Conservation (phyloP, 768 basidiomycete genomes). For the Termitomyces sp. region DNA sequence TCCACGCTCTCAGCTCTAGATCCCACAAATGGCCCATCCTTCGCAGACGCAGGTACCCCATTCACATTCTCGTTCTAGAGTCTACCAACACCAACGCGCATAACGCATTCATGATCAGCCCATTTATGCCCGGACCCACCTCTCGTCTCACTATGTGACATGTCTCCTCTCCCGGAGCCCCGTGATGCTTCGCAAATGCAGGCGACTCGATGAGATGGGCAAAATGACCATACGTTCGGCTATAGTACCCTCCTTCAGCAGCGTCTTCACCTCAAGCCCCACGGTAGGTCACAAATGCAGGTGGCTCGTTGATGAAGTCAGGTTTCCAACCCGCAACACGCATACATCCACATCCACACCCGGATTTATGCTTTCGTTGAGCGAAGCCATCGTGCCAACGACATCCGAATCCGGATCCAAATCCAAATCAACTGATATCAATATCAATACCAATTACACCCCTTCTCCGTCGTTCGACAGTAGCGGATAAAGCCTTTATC, state of each 20-base stretch:
- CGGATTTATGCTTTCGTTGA: too few relatives aligned
- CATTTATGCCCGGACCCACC: not conserved
- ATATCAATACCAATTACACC: too few relatives aligned
- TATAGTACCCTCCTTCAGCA: not conserved
- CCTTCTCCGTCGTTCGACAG: too few relatives aligned
- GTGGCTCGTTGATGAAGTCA: not conserved
- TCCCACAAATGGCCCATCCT: not conserved
- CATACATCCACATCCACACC: too few relatives aligned
- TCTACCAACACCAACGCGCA: not conserved
- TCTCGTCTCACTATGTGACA: too few relatives aligned
- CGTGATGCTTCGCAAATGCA: not conserved
- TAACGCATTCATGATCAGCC: not conserved
- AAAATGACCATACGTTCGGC: not conserved
- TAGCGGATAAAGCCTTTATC: too few relatives aligned
- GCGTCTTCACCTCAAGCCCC: not conserved
- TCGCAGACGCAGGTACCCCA: not conserved
- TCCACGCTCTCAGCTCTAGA: too few relatives aligned
- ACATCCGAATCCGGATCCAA: too few relatives aligned
- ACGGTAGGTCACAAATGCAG: not conserved
- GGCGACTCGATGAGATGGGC: not conserved
- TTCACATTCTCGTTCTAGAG: not conserved
- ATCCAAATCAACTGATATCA: too few relatives aligned
- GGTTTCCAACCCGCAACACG: not conserved
- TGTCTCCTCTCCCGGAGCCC: not conserved
- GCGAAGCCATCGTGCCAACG: too few relatives aligned